Evolutionary conservation across 257 asterid species (phyloP), one percentile per base, ranked within the genome.

Genomic region (Galeopsis tetrahit): DNA sequence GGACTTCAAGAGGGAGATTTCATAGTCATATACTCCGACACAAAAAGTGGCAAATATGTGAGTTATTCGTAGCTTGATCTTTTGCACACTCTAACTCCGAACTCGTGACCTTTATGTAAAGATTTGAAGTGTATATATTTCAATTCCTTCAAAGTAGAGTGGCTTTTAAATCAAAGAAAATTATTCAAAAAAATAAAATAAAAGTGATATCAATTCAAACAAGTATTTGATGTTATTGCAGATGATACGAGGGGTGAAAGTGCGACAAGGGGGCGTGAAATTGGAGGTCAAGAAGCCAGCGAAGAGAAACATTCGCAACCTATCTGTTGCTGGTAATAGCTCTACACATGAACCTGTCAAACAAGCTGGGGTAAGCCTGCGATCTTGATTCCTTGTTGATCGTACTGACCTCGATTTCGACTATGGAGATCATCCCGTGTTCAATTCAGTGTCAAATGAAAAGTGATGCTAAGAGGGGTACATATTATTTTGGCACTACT

Each of bases 191-290:
- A 44, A 10, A n/a, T 10, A 9, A 9, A 43, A 4, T 10, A 46
- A 46, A 15, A 46, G 1, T 14, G 14, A 46, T 46, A 10, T 46
- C 14, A 44, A 44, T 44, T 44, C 14, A 44, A 44, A 0, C 43
- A 38, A 38, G 43, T 38, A 21, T 21, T 21, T 15, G 4, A 21
- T 39, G 43, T 33, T 31, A 35, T 57, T 51, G 62, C 78, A 91
- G 97, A 77, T 91, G 92, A 91, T 91, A 13, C 84, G 97, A n/a
- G 97, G 97, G 28, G 93, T 92, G 9, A 92, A 92, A 72, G 97
- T 92, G 38, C 85, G 96, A 7, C 88, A 85, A 73, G 80, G 90
- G 0, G 96, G 88, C 7, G 7, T 72, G 8, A 89, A 89, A 78
- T 31, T 79, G 33, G 98, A 92, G 66, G 80, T 77, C 53, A 92